Percentiles rank a stretch among this genome's conserved stretches.
Evolutionary conservation across 2,329 filamentous ascomycete species (phyloP).

Genomic region (Didymella exigua): DNA sequence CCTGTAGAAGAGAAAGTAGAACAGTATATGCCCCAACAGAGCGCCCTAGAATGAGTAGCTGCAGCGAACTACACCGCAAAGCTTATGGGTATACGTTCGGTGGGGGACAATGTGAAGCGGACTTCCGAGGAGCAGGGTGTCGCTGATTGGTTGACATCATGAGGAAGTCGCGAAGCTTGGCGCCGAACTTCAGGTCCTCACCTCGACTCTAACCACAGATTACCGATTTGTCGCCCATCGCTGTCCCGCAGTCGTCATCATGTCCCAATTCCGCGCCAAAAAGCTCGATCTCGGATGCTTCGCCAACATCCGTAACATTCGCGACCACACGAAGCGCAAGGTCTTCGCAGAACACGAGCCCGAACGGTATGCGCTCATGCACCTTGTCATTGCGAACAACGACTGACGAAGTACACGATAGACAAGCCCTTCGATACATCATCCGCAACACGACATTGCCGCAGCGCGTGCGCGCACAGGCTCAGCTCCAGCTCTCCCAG

Average conservation of each 20-base stretch:
- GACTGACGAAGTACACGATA: constrained; percentile 45
- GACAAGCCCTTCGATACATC: constrained; percentile 82
- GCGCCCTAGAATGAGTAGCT: not conserved
- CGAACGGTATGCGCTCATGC: constrained; percentile 68
- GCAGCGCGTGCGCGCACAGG: constrained; percentile 80
- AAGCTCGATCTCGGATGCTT: constrained; percentile 89
- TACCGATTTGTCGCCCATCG: constrained; percentile 15
- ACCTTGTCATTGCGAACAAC: not conserved
- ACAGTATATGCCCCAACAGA: not conserved
- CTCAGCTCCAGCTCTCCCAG: constrained; percentile 88
- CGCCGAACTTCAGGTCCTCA: constrained; percentile 15
- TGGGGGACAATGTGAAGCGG: not conserved
- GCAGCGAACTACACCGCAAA: not conserved
- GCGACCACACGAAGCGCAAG: constrained; percentile 96
- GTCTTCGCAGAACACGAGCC: constrained; percentile 86
- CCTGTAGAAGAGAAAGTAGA: not conserved
- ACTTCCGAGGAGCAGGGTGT: constrained; percentile 4
- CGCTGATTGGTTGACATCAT: constrained; percentile 17
- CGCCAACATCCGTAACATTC: constrained; percentile 83
- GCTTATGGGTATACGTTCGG: not conserved
- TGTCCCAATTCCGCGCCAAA: constrained; percentile 82
- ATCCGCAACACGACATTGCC: constrained; percentile 91
- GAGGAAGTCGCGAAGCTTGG: constrained; percentile 20
- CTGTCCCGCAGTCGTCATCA: constrained; percentile 32
- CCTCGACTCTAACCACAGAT: constrained; percentile 4